Conservation (phyloP, 2,329 filamentous ascomycete genomes). For the Nannizziopsis arthrosporioides region DNA sequence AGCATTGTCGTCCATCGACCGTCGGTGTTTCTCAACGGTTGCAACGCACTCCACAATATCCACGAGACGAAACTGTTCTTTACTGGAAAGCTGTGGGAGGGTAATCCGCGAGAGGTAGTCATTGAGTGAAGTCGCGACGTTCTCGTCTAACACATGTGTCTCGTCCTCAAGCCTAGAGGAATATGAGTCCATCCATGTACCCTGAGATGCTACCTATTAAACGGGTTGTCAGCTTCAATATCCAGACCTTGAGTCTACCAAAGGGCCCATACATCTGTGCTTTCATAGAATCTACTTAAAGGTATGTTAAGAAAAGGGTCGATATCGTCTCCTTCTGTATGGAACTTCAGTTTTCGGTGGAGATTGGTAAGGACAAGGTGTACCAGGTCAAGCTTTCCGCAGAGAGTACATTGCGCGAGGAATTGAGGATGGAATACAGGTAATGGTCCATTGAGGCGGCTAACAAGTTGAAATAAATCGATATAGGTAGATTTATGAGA, state of each 20-base stretch:
- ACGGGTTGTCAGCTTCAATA: background rate
- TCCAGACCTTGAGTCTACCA: background rate
- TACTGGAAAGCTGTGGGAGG: conserved; percentile 68
- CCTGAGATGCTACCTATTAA: conserved; percentile 27
- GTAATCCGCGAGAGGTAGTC: conserved; percentile 63
- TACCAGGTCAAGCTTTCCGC: conserved; percentile 62
- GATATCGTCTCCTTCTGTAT: conserved; percentile 65
- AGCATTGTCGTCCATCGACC: conserved; percentile 83
- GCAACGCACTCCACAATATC: conserved; percentile 77
- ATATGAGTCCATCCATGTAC: conserved; percentile 38
- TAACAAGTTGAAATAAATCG: conserved; percentile 71
- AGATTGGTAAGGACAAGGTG: conserved; percentile 61
- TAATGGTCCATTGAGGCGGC: conserved; percentile 72
- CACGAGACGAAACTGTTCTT: conserved; percentile 74
- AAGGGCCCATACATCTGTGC: conserved; percentile 32
- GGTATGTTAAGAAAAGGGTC: conserved; percentile 61
- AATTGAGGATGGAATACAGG: conserved; percentile 90
- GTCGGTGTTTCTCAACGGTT: conserved; percentile 71
- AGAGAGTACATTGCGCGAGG: conserved; percentile 71
- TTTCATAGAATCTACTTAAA: conserved; percentile 38
- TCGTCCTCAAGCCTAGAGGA: conserved; percentile 45
- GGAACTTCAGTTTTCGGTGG: conserved; percentile 67
- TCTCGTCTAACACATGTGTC: conserved; percentile 57
- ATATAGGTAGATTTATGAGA: conserved; percentile 40
- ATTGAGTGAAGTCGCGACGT: conserved; percentile 56